Base-by-base conservation (phyloP, 2,329 filamentous ascomycete species). In the Colletotrichum godetiae region DNA sequence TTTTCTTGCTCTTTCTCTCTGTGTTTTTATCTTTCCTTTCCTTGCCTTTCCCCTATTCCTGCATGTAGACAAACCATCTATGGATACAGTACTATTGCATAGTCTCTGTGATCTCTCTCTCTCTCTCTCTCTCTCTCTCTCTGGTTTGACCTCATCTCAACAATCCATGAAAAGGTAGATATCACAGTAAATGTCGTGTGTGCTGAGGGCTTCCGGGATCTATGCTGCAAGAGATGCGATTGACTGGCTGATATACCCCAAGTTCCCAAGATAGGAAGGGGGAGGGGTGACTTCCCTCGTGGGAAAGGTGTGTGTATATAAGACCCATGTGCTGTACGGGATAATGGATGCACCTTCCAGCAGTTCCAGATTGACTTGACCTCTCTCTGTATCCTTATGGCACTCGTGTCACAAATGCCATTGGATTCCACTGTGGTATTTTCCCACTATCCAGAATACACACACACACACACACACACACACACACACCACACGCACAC, bases 161-260 rank as follows among this genome's bases (percentile, higher is more conserved):
- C 7, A 42, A 15, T 15, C 37, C 37, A 42, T 42, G 13, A 27
- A 27, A 2, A 27, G 27, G 27, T 27, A 27, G 37, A 56, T 35
- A n/a, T 15, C 24, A 12, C 27, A 22, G 19, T 19, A 42, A 19
- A 10, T 5, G 13, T 29, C 37, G 42, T 22, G 12, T 65, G 3
- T 13, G 6, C 55, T 15, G 27, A 33, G 15, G 53, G 12, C 19
- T 53, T 35, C 49, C 13, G 22, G 58, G 35, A 24, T 35, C n/a
- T 24, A 68, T 49, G 64, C 68, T 68, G 64, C 58, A 68, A 52
- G 29, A 62, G 58, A 58, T 72, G 64, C 64, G 37, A 68, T 68
- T 58, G 24, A 68, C 49, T 72, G 64, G 63, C 58, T 71, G 63
- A 67, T 35, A 49, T 19, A n/a, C 10, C 13, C 37, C 15, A 5